These are phyloP conservation scores for Kwoniella botswanensis DNA, from an alignment of 768 basidiomycete genomes.

Conservation along the genomic window DNA sequence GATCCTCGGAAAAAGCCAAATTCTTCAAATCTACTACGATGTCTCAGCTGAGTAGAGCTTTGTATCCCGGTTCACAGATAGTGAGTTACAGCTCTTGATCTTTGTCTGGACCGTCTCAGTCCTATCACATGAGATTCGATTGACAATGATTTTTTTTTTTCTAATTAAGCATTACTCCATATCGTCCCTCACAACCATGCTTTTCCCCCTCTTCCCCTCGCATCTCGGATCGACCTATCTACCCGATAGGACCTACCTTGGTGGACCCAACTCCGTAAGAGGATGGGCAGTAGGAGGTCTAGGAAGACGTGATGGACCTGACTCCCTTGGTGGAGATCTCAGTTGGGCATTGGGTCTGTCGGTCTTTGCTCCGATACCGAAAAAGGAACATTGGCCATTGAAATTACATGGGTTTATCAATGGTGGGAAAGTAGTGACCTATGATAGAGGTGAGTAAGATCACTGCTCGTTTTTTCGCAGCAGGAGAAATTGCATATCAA, in stretches of 20 bases:
- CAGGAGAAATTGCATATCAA: too few relatives aligned
- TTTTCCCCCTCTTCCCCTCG: constrained; percentile 66
- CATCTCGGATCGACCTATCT: constrained; percentile 33
- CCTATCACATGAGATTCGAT: too few relatives aligned
- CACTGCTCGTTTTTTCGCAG: too few relatives aligned
- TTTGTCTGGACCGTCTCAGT: too few relatives aligned
- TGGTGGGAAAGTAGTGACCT: constrained; percentile 50
- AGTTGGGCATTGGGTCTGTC: constrained; percentile 52
- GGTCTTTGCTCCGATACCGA: constrained; percentile 51
- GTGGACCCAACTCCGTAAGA: constrained; percentile 84
- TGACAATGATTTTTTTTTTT: neutral
- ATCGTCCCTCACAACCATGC: constrained; percentile 71
- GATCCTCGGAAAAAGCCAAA: constrained; percentile 65
- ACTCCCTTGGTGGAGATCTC: constrained; percentile 57
- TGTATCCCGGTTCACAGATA: constrained; percentile 69
- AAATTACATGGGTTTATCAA: constrained; percentile 54
- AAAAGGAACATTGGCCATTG: constrained; percentile 53
- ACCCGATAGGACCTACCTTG: constrained; percentile 85
- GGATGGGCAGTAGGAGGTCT: constrained; percentile 57
- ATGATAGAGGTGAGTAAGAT: constrained; percentile 44
- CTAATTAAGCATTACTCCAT: constrained; percentile 71
- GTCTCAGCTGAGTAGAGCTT: constrained; percentile 66
- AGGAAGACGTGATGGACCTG: constrained; percentile 50
- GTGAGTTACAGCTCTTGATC: constrained; percentile 30
- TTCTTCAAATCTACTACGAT: constrained; percentile 77